Base-by-base conservation (phyloP, 805 yeast genomes). In the Saitoella complicata region DNA sequence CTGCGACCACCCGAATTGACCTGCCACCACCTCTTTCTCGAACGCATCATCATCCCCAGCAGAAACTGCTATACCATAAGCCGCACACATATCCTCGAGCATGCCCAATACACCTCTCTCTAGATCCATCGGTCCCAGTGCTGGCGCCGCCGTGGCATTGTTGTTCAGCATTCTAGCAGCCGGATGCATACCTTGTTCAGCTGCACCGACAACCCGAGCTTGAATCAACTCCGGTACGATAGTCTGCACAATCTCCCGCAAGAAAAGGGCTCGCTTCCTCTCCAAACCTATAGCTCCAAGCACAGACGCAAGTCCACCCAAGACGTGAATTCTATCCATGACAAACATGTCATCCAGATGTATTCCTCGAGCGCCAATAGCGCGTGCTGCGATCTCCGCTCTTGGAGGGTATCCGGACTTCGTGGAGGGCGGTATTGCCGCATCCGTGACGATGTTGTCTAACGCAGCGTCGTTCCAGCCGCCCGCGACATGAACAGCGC, bases 191-290 rank as follows among this genome's bases (percentile, higher is more conserved):
- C 50, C 50, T 10, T 30, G 38, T 12, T 41, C 48, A 9, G 48
- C 51, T 6, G 51, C 51, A 39, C 37, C 44, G 11, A 32, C 31
- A n/a, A 45, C 45, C 11, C 53, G 48, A 4, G 56, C 50, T 35
- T 47, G 46, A 12, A 54, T 37, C 12, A 57, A 45, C 29, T 47
- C 40, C n/a, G 61, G 57, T 5, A 53, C 43, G 32, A 57, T 37
- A 21, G 73, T 62, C 5, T 72, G 69, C 30, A 87, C 60, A 32
- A 86, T 60, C n/a, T 76, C 72, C 39, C 86, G 70, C 3, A 85
- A 59, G 36, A 81, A 69, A 49, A 87, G 75, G 0, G 82, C 75
- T 50, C 76, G 69, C 53, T 86, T 87, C 49, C 96, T 67, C 7
- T 56, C 45, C 54, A 80, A 68, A 1, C 76, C 76, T 40, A 85